Evolutionary conservation across 176 grass and related monocot species (phyloP).

Genomic region (Leersia perrieri): DNA sequence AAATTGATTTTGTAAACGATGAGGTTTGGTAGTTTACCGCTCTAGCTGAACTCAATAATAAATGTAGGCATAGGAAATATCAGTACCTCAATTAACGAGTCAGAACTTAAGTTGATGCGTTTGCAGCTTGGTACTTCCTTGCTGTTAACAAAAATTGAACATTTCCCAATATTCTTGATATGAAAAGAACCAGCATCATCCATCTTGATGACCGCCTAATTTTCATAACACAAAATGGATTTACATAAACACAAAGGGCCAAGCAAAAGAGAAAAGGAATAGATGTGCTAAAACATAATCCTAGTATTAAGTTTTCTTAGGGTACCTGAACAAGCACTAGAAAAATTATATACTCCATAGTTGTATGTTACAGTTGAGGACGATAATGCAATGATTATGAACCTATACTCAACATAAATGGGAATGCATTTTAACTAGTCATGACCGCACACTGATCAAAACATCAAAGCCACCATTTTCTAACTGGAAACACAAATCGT

Average conservation of each 20-base stretch:
- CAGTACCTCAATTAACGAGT: conserved; percentile 79
- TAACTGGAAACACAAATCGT: conserved; percentile 14
- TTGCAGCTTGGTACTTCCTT: conserved; percentile 86
- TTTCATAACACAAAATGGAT: conserved; percentile 36
- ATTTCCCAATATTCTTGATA: conserved; percentile 90
- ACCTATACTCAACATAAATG: conserved; percentile 5
- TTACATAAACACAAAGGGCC: conserved; percentile 22
- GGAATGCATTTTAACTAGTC: neutral
- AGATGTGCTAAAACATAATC: conserved; percentile 7
- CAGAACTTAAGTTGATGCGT: conserved; percentile 60
- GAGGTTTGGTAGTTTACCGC: neutral
- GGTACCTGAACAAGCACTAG: neutral
- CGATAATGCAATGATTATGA: neutral
- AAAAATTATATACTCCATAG: neutral
- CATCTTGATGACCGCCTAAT: conserved; percentile 88
- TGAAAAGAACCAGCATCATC: conserved; percentile 82
- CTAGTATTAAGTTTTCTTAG: conserved; percentile 1
- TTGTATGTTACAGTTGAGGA: neutral
- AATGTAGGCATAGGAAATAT: neutral
- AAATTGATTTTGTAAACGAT: neutral
- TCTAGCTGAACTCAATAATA: neutral
- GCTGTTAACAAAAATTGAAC: conserved; percentile 84
- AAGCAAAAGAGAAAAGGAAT: neutral
- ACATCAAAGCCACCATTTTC: neutral
- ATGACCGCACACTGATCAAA: neutral